Evolutionary conservation across 2,329 filamentous ascomycete species (phyloP).

Genomic region (Stagonosporopsis chrysanthemi): DNA sequence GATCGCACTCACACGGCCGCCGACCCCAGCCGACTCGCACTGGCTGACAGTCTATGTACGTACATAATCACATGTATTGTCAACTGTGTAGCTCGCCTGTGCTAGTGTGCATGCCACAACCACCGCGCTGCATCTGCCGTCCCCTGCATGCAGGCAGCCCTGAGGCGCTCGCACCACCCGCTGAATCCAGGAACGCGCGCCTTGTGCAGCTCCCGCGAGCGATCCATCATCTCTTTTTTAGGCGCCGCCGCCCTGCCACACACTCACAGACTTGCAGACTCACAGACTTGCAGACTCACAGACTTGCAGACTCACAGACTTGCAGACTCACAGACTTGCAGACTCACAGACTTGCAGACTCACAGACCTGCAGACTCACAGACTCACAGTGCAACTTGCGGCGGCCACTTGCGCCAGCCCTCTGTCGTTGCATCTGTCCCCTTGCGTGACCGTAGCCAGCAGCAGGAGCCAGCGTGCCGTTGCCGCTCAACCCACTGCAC

Average conservation of each 20-base stretch:
- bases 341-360: no score
- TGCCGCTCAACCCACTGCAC: not conserved
- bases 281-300: no score
- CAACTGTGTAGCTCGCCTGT: no score
- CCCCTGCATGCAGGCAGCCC: not conserved
- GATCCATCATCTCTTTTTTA: slow-evolving; percentile 1
- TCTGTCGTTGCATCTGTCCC: slow-evolving; percentile 5
- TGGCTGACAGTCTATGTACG: no score
- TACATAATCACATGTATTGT: no score
- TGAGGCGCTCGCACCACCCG: not conserved
- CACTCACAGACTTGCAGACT: no score
- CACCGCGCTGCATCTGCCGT: not conserved
- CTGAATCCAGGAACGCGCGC: not conserved
- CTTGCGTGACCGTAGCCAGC: slow-evolving; percentile 4
- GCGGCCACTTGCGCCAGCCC: not conserved
- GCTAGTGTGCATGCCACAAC: no score
- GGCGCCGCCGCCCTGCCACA: not conserved
- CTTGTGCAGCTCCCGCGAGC: slow-evolving; percentile 4
- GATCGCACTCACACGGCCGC: slow-evolving; percentile 5
- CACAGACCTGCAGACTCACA: no score
- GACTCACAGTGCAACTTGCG: no score
- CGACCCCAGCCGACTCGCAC: not conserved
- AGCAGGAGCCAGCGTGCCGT: slow-evolving; percentile 4
- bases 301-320: no score
- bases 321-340: no score